Base-by-base conservation (phyloP, 1,284 basidiomycete species). In the Stygiomarasmius scandens region DNA sequence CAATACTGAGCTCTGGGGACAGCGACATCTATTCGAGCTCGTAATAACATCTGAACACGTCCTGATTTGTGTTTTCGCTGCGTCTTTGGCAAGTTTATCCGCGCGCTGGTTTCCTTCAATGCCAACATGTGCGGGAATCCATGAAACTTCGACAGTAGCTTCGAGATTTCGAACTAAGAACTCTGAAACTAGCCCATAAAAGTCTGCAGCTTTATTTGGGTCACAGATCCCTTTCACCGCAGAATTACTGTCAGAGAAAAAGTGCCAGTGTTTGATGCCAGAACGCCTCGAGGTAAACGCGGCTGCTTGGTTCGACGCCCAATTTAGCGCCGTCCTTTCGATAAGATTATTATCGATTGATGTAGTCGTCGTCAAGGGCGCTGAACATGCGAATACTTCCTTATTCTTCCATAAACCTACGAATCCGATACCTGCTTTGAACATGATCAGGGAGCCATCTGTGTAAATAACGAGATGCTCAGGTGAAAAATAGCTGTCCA, bases 41-140 rank as follows among this genome's bases (percentile, higher is more conserved):
- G n/a, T n/a, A n/a, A n/a, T n/a, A n/a, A n/a, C 32, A 34, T 8
- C 32, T 34, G 14, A 34, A 34, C 47, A n/a, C n/a, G n/a, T n/a
- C n/a, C n/a, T n/a, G n/a, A n/a, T n/a, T n/a, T n/a, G n/a, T n/a
- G 4, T 49, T 23, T 49, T 29, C 10, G 64, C 61, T 2, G 65
- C 69, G 38, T 56, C 41, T 51, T 71, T 72, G 11, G 70, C 71
- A 1, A 72, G 63, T 29, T 62, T 32, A 58, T 73, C 71, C 10
- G 69, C 71, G 2, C 60, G 36, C 38, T 73, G 65, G 48, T 73
- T 71, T 11, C 70, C 71, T 32, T 12, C 8, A 20, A 73, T 66
- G 12, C 60, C 66, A 12, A 48, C 52, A 55, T 73, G 72, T n/a
- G 69, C 64, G 11, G 67, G 67, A 1, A 63, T 62, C 69, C 70